Evolutionary conservation across 352 stramenopile genomes (phyloP).

Genomic region (Pythium grandisporangium): DNA sequence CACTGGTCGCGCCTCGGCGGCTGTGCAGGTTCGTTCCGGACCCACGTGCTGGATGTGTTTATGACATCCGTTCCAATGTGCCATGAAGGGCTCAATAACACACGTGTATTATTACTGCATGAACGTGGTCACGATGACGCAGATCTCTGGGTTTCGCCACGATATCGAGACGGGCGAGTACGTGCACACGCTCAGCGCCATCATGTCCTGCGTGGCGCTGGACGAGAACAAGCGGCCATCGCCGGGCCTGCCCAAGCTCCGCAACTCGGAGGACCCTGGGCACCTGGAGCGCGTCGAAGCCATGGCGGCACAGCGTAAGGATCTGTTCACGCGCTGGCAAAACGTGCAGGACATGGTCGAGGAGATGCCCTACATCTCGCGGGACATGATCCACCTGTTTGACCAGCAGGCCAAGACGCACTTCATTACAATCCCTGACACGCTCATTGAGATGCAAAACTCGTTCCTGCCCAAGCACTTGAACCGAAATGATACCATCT

Average conservation of each 20-base stretch:
- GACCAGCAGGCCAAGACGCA: conserved; percentile 30
- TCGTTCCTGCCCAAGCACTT: conserved; percentile 65
- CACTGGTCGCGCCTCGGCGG: conserved; percentile 43
- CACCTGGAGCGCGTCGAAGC: conserved; percentile 42
- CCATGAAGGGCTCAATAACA: no score
- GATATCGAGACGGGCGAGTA: conserved; percentile 59
- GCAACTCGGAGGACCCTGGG: conserved; percentile 23
- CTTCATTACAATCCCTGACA: conserved; percentile 45
- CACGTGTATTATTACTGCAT: no score
- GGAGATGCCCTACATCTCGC: conserved; percentile 40
- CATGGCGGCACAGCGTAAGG: conserved; percentile 52
- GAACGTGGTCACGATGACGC: no score
- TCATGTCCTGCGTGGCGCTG: conserved; percentile 64
- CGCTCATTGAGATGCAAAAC: conserved; percentile 65
- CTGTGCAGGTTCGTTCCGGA: no score
- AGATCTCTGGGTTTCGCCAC: conserved; percentile 59
- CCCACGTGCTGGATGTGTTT: no score
- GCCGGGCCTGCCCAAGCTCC: conserved; percentile 35
- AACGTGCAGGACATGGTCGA: conserved; percentile 58
- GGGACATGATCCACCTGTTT: conserved; percentile 45
- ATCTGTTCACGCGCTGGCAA: conserved; percentile 48
- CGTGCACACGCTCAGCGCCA: conserved; percentile 54
- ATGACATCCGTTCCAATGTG: no score
- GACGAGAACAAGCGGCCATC: conserved; percentile 52
- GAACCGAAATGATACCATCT: conserved; percentile 72